A percentile compares a stretch with the other conserved stretches of the same genome.
Evolutionary conservation across 768 basidiomycete genomes (phyloP).

Genomic region (Tulasnella sp.): DNA sequence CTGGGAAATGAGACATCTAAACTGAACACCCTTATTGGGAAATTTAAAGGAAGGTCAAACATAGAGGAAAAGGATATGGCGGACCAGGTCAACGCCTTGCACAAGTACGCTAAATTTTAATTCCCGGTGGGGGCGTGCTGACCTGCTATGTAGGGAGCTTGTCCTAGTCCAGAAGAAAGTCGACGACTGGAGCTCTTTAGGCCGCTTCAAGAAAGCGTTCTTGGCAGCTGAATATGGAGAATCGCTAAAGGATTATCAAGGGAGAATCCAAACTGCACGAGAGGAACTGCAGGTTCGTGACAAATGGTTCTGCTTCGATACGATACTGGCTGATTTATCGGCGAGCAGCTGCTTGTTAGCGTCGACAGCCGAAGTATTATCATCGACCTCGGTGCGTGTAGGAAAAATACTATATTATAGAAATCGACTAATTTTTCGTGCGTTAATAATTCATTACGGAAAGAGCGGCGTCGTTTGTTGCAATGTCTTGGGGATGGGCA

Average conservation of each 20-base stretch:
- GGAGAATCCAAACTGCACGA: too few species aligned
- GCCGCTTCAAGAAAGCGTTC: not conserved
- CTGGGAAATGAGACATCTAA: not conserved
- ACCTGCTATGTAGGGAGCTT: not conserved
- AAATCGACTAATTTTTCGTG: not conserved
- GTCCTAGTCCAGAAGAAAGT: not conserved
- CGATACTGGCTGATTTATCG: too few species aligned
- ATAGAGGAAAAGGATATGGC: not conserved
- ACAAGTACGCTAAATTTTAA: not conserved
- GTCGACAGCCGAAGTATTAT: not conserved
- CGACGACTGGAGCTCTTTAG: not conserved
- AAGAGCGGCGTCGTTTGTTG: too few species aligned
- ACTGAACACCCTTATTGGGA: not conserved
- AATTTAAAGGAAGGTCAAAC: not conserved
- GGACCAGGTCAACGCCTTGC: not conserved
- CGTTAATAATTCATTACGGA: too few species aligned
- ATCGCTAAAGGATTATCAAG: not conserved
- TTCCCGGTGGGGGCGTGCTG: not conserved
- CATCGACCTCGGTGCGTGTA: not conserved
- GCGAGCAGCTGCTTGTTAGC: not conserved
- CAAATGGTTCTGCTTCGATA: too few species aligned
- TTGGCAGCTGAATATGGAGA: not conserved
- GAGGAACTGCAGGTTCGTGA: too few species aligned
- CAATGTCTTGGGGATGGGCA: too few species aligned
- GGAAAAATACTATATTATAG: not conserved